These are phyloP conservation scores for Phytopythium oedochilum DNA, from an alignment of 352 stramenopile genomes.

Conservation along the genomic window DNA sequence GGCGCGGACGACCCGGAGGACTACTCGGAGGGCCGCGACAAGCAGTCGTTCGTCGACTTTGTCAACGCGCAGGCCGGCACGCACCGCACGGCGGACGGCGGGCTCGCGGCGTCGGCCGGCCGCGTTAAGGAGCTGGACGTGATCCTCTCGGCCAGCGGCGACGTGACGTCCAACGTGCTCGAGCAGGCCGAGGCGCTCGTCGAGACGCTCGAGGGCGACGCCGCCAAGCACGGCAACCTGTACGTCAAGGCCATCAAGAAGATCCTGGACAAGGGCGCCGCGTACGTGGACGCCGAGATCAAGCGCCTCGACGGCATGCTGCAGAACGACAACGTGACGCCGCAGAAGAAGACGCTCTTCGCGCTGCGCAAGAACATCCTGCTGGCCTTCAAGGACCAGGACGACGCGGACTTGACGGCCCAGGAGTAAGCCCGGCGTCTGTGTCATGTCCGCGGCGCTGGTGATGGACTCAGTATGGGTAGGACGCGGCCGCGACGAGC, in stretches of 20 bases:
- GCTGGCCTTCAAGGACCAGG: slow-evolving; percentile 48
- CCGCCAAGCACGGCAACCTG: slow-evolving; percentile 73
- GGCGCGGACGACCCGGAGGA: slow-evolving; percentile 78
- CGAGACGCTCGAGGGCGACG: slow-evolving; percentile 57
- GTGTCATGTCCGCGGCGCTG: too few species aligned
- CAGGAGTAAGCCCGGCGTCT: neutral
- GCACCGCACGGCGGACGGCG: slow-evolving; percentile 70
- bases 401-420: slow-evolving; percentile 23
- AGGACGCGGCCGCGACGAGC: too few species aligned
- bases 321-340: slow-evolving; percentile 73
- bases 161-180: slow-evolving; percentile 64
- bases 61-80: slow-evolving; percentile 90
- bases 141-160: slow-evolving; percentile 68
- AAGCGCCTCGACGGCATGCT: slow-evolving; percentile 76
- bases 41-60: slow-evolving; percentile 85
- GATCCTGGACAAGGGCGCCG: slow-evolving; percentile 80
- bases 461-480: too few species aligned
- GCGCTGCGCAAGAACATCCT: slow-evolving; percentile 90
- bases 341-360: slow-evolving; percentile 89
- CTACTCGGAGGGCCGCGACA: slow-evolving; percentile 82
- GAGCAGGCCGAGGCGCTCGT: slow-evolving; percentile 70
- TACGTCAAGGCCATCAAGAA: slow-evolving; percentile 92
- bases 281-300: slow-evolving; percentile 84
- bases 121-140: slow-evolving; percentile 81
- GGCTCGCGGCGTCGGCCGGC: slow-evolving; percentile 67